phyloP scores from a whole-genome alignment of 2,329 filamentous ascomycete genomes.

The Neurospora sp. region DNA sequence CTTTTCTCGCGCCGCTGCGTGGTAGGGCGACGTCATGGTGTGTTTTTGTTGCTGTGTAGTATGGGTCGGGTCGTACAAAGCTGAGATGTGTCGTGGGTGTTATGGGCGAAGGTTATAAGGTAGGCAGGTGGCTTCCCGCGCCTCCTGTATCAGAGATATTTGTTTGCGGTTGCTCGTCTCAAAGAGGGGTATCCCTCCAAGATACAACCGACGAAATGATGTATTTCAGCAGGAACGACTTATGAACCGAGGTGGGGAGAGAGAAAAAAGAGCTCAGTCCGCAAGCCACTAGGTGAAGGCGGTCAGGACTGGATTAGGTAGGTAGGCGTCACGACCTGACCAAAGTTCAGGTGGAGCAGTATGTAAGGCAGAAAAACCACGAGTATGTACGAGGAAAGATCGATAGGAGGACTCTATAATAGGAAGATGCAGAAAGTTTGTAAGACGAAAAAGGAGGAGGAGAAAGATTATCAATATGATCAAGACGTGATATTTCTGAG shows the following conservation, averaged over 20 bases:
- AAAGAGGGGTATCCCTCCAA: too few species aligned
- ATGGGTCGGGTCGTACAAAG: background rate
- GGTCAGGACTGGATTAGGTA: background rate
- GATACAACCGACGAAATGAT: background rate
- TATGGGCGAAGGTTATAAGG: background rate
- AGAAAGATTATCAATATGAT: background rate
- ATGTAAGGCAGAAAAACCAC: background rate
- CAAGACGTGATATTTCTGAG: background rate
- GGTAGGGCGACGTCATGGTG: background rate
- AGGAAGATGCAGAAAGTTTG: background rate
- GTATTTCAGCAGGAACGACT: background rate
- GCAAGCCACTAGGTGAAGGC: background rate
- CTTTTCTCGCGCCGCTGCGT: background rate
- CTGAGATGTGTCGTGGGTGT: background rate
- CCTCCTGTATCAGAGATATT: background rate
- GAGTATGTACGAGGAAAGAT: background rate
- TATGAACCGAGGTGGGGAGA: background rate
- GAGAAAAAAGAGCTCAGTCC: background rate
- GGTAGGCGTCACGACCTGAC: background rate
- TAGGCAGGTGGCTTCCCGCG: background rate
- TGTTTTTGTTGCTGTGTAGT: background rate
- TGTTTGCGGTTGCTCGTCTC: background rate
- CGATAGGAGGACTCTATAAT: background rate
- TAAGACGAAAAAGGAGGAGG: background rate
- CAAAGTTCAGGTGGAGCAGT: background rate